Conservation (phyloP, 164 flowering plant genomes). For the Umbilicus rupestris region DNA sequence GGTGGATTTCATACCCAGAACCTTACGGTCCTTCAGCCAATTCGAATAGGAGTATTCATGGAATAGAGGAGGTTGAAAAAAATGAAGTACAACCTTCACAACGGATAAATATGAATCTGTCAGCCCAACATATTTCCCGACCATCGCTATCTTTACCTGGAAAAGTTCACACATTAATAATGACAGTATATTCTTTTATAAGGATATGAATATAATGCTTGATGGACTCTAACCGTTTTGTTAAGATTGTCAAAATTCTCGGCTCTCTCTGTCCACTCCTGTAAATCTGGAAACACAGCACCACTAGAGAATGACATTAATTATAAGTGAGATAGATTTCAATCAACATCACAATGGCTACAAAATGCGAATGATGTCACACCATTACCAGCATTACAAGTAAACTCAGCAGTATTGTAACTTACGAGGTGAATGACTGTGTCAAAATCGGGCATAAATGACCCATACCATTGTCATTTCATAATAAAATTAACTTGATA, state of each 20-base stretch:
- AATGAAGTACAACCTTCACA: slow-evolving; percentile 48
- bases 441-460: neutral
- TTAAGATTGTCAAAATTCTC: slow-evolving; percentile 74
- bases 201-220: neutral
- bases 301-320: slow-evolving; percentile 42
- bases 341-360: neutral
- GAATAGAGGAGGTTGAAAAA: neutral
- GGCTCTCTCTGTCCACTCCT: slow-evolving; percentile 82
- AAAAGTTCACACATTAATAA: slow-evolving; percentile 8
- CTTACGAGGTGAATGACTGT: neutral
- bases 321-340: slow-evolving; percentile 11
- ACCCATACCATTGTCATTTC: neutral
- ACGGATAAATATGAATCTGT: slow-evolving; percentile 93
- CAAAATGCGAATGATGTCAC: neutral
- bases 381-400: neutral
- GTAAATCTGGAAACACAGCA: slow-evolving; percentile 59
- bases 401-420: neutral
- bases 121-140: slow-evolving; percentile 89
- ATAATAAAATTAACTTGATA: neutral
- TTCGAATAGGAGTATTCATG: neutral
- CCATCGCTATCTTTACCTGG: slow-evolving; percentile 94
- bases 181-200: neutral
- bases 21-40: neutral
- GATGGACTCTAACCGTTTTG: slow-evolving; percentile 47
- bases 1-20: neutral